A percentile compares a stretch with the other conserved stretches of the same genome.
Evolutionary conservation across 495 filamentous ascomycete genomes (phyloP).

Genomic region (Xylaria telfairii): DNA sequence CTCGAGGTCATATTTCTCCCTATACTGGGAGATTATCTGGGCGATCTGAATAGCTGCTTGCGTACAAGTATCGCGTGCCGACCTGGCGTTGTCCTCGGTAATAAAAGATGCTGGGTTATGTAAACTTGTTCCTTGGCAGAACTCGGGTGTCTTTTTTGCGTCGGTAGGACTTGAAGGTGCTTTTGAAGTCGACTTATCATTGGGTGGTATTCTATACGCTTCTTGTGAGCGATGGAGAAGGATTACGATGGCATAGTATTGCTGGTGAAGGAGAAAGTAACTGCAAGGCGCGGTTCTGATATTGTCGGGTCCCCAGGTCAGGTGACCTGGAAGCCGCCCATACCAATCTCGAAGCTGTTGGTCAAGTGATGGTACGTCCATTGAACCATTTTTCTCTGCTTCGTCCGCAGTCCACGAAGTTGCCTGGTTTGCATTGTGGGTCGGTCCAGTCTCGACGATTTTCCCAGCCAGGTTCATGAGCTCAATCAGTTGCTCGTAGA

Average conservation of each 20-base stretch:
- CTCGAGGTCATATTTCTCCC: constrained; percentile 54
- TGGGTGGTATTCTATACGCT: constrained; percentile 46
- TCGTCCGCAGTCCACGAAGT: constrained; percentile 36
- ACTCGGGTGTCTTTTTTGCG: neutral
- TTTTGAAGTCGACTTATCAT: constrained; percentile 30
- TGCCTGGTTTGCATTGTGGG: constrained; percentile 33
- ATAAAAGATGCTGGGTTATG: constrained; percentile 13
- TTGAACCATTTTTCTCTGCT: constrained; percentile 48
- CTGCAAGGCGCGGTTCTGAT: constrained; percentile 55
- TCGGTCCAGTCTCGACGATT: constrained; percentile 50
- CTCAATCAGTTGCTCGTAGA: constrained; percentile 55
- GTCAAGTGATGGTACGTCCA: constrained; percentile 53
- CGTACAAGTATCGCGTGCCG: constrained; percentile 56
- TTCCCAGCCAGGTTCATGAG: constrained; percentile 59
- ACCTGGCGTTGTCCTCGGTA: constrained; percentile 48
- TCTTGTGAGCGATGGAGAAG: constrained; percentile 58
- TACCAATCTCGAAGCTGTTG: constrained; percentile 60
- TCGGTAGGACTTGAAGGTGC: constrained; percentile 9
- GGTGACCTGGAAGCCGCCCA: constrained; percentile 49
- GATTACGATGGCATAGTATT: constrained; percentile 58
- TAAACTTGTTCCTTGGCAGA: neutral
- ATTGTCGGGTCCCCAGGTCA: constrained; percentile 56
- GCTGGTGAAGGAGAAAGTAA: constrained; percentile 60
- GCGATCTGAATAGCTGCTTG: constrained; percentile 58
- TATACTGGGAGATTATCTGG: constrained; percentile 58